Evolutionary conservation across 2,329 filamentous ascomycete genomes (phyloP).

Genomic region (Hypoxylon sp.): DNA sequence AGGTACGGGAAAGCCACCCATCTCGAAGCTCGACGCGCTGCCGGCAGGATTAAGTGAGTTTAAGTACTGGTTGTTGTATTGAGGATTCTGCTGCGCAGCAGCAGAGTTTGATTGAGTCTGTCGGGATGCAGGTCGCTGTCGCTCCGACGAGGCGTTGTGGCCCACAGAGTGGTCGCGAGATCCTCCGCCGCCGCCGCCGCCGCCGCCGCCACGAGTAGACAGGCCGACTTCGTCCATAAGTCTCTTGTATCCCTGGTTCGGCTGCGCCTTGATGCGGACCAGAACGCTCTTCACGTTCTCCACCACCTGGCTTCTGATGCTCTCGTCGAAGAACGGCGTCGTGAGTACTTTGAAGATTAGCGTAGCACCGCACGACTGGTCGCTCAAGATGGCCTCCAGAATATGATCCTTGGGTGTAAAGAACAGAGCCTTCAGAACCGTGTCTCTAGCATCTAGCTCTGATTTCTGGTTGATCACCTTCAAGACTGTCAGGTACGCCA

Average conservation of each 20-base stretch:
- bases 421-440: constrained; percentile 88
- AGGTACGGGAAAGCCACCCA: constrained; percentile 57
- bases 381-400: constrained; percentile 87
- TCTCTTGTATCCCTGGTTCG: constrained; percentile 95
- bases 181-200: constrained; percentile 49
- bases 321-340: constrained; percentile 96
- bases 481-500: constrained; percentile 93
- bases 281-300: constrained; percentile 93
- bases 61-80: constrained; percentile 61
- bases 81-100: constrained; percentile 47
- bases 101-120: constrained; percentile 53
- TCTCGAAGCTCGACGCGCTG: constrained; percentile 57
- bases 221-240: constrained; percentile 98
- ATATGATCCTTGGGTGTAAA: constrained; percentile 87
- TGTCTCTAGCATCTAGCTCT: constrained; percentile 90
- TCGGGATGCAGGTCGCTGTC: constrained; percentile 64
- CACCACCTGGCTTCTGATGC: constrained; percentile 84
- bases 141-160: constrained; percentile 56
- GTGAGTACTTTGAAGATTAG: constrained; percentile 99
- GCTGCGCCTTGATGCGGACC: constrained; percentile 88
- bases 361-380: constrained; percentile 91
- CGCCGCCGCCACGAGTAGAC: constrained; percentile 65
- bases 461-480: constrained; percentile 99
- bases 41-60: constrained; percentile 56
- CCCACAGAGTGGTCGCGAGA: constrained; percentile 57